phyloP scores from a whole-genome alignment of 257 asterid genomes.

The Scutellaria barbata region DNA sequence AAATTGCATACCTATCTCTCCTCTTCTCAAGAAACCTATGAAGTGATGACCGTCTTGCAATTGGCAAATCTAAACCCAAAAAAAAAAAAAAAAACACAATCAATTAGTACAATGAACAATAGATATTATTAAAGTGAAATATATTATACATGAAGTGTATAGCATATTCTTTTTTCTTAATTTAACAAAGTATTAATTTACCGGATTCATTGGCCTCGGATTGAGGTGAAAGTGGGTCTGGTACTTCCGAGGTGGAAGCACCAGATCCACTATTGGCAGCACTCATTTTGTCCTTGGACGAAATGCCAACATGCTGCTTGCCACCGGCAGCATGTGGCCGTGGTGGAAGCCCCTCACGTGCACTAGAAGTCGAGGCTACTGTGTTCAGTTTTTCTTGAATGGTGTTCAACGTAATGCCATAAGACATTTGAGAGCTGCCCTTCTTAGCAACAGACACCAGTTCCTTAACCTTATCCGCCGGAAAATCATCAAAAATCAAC shows the following conservation, averaged over 20 bases:
- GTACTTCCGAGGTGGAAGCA: conserved; percentile 34
- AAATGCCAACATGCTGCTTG: conserved; percentile 41
- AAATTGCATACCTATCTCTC: conserved; percentile 63
- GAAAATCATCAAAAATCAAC: conserved; percentile 63
- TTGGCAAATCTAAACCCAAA: conserved; percentile 65
- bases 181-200: conserved; percentile 21
- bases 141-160: no score
- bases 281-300: conserved; percentile 33
- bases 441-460: conserved; percentile 58
- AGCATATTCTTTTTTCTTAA: no score
- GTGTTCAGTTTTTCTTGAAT: conserved; percentile 28
- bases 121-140: no score
- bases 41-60: conserved; percentile 78
- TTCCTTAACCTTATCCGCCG: conserved; percentile 59
- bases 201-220: conserved; percentile 56
- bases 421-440: conserved; percentile 45
- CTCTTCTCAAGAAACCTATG: conserved; percentile 67
- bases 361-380: conserved; percentile 13
- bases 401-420: conserved; percentile 43
- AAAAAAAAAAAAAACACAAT: neutral
- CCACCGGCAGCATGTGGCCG: conserved; percentile 35
- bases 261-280: conserved; percentile 21
- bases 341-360: conserved; percentile 42
- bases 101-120: neutral
- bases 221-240: conserved; percentile 27